Base-by-base conservation (phyloP, 768 basidiomycete genomes). In the Crucibulum laeve region DNA sequence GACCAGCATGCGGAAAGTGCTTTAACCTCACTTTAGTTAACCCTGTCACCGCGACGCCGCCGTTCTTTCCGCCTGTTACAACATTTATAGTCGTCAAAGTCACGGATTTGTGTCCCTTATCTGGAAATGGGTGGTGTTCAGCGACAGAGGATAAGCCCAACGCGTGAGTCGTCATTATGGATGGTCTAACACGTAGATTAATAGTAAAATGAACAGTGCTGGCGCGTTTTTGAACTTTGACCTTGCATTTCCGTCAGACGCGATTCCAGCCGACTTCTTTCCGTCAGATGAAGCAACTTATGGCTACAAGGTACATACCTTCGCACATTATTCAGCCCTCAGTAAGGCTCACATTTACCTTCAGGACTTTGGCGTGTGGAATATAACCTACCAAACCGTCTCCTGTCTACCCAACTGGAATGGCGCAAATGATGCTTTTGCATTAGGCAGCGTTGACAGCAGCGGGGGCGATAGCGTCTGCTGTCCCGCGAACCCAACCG, bases 321-420 rank as follows among this genome's bases (percentile, higher is more conserved):
- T 42, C 19, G 28, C 22, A 23, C 5, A 14, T 22, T 10, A 7
- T 17, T 4, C 11, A 18, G 13, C 15, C 33, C 28, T 42, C 22
- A 24, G 22, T n/a, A n/a, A 38, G 23, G 10, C 13, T 40, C 25
- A 26, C 37, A 7, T 15, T 44, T 37, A 15, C 15, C 36, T 22
- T 35, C 34, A 86, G 84, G 90, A 91, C 55, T 91, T 91, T 67
- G 87, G 90, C 39, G 79, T 91, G 15, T 92, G 90, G 89, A 89
- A 90, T 53, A 68, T 88, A 53, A 80, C 73, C 14, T 91, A 91
- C 57, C 62, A 79, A 52, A 69, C 64, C 22, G 79, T 90, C 7
- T 62, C 79, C 23, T 91, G 89, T 54, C 44, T 73, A 2, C 47
- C 67, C 3, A 59, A 75, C 41, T 91, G 89, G 90, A 61, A 68